Percentiles rank a stretch among this genome's conserved stretches.
These are phyloP conservation scores for Pseudocercospora fijiensis DNA, from an alignment of 2,329 filamentous ascomycete genomes.

Conservation along the genomic window DNA sequence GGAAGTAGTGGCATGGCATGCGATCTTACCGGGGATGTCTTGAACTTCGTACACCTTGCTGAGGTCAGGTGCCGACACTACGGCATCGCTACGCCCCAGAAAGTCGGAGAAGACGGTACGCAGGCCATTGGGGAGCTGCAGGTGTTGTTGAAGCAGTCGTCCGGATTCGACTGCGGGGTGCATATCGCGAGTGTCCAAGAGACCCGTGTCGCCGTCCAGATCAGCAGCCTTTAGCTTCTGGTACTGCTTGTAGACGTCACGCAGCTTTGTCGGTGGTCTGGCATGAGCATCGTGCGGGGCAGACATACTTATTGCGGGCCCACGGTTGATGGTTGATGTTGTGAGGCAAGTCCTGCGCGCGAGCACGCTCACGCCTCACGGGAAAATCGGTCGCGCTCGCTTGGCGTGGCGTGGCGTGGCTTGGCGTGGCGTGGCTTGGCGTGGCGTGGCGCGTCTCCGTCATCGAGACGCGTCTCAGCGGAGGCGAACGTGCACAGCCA, in stretches of 20 bases:
- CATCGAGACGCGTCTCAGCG: not conserved
- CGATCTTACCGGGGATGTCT: slow-evolving; percentile 63
- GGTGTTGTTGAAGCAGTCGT: not conserved
- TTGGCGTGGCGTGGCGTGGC: not conserved
- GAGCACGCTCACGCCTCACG: not conserved
- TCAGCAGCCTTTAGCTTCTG: slow-evolving; percentile 58
- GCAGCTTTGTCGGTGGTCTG: slow-evolving; percentile 69
- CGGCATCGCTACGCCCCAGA: slow-evolving; percentile 1
- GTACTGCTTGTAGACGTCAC: slow-evolving; percentile 71
- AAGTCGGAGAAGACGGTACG: slow-evolving; percentile 25
- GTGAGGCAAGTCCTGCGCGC: not conserved
- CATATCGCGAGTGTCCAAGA: slow-evolving; percentile 10
- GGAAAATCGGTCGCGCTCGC: not conserved
- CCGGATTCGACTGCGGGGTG: slow-evolving; percentile 7
- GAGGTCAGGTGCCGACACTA: not conserved
- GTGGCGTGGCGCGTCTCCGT: not conserved
- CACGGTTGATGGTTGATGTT: not conserved
- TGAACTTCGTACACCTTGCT: slow-evolving; percentile 56
- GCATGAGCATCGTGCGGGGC: slow-evolving; percentile 68
- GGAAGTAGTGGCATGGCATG: not conserved
- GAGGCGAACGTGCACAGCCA: not conserved
- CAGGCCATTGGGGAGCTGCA: slow-evolving; percentile 18
- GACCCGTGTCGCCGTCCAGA: slow-evolving; percentile 40
- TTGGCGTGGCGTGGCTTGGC: no score
- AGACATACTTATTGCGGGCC: no score